Base-by-base conservation (phyloP, 805 yeast genomes). In the Candida krabiensis region DNA sequence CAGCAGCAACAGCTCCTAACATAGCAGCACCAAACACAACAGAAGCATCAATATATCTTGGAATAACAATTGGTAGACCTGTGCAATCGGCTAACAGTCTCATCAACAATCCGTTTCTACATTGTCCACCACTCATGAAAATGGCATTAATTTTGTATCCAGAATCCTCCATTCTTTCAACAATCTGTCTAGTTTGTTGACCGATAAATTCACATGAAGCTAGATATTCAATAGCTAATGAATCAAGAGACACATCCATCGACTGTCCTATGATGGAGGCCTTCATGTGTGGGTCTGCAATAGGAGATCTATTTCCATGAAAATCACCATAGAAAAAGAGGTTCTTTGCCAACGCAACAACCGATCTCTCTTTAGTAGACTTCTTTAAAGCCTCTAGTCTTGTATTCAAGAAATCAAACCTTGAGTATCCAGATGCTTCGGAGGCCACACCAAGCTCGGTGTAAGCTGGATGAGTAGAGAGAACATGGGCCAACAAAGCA, bases 171-270 rank as follows among this genome's bases (percentile, higher is more conserved):
- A 93, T 84, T 45, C 81, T 80, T 50, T 86, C 93, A 24, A 91
- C 82, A 56, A 93, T 93, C 55, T 93, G 99, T 55, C 96, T 79
- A 0, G 98, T 91, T 68, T 93, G 99, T 60, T 89, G 96, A 34
- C 96, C 96, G 61, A 93, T 90, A 54, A 93, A 93, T 67, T 93
- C 99, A 63, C 96, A 88, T 4, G 98, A 96, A 13, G 86, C 97
- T 34, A 90, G 74, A 58, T 93, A 93, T 50, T 80, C 83, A 43
- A 87, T 61, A 1, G 97, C 96, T 50, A 93, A 70, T 45, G 86
- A 87, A 52, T 89, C 87, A 28, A 93, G 69, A 0, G 96, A 81
- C 9, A 76, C 68, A 60, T 93, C 98, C 95, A 93, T 87, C 3
- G 91, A 79, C 55, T 86, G 89, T 3, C 99, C 99, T 49, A 89